Percentiles rank a stretch among this genome's conserved stretches.
These are phyloP conservation scores for Atalantia buxifolia DNA, from an alignment of 345 rosid genomes.

Conservation along the genomic window DNA sequence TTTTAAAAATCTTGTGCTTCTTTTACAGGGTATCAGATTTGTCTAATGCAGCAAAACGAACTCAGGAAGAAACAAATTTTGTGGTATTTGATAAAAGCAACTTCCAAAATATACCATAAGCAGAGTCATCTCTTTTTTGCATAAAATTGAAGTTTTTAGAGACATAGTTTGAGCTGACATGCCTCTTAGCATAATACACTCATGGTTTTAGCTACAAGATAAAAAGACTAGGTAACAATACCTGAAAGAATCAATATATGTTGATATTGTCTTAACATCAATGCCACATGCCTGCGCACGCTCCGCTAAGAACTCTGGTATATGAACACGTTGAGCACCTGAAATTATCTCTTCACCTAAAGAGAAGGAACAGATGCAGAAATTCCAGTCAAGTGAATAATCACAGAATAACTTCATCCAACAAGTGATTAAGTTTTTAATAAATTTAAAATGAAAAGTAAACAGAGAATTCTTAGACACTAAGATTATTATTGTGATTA, in stretches of 20 bases:
- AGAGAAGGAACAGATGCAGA: conserved; percentile 7
- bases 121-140: not conserved
- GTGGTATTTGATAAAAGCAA: not conserved
- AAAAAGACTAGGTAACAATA: conserved; percentile 13
- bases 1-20: no score
- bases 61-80: no score
- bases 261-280: conserved; percentile 68
- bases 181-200: not conserved
- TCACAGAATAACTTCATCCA: not conserved
- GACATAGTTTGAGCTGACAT: no score
- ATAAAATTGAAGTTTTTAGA: no score
- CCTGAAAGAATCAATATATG: conserved; percentile 91
- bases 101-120: not conserved
- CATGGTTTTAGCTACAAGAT: not conserved
- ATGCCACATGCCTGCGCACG: conserved; percentile 72
- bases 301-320: conserved; percentile 61
- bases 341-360: conserved; percentile 95
- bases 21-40: no score
- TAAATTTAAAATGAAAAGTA: not conserved
- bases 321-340: conserved; percentile 94
- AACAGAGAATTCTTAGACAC: not conserved
- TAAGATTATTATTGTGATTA: not conserved
- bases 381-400: not conserved
- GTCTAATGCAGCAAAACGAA: no score
- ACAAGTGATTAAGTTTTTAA: not conserved